phyloP scores from a whole-genome alignment of 257 asterid species.

The Lithospermum erythrorhizon region DNA sequence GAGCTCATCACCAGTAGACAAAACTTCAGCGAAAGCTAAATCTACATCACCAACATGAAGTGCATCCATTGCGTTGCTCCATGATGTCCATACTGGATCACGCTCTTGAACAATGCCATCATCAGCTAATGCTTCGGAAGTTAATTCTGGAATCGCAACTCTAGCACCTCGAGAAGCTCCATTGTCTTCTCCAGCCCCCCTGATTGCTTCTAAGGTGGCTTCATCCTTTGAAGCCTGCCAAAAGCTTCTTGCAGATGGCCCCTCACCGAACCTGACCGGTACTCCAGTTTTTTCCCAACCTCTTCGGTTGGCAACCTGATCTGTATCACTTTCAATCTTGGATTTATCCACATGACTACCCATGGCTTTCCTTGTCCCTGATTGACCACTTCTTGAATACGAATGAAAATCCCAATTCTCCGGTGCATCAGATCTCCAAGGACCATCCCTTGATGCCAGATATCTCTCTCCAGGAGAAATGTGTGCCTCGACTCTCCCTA shows the following conservation, averaged over 20 bases:
- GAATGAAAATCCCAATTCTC: constrained; percentile 58
- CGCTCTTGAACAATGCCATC: constrained; percentile 62
- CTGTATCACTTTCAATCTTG: constrained; percentile 50
- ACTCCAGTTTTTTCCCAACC: constrained; percentile 78
- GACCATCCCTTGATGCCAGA: constrained; percentile 45
- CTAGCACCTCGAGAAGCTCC: constrained; percentile 61
- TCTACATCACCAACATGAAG: constrained; percentile 73
- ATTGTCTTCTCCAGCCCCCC: constrained; percentile 92
- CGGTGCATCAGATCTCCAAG: constrained; percentile 67
- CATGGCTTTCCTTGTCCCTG: constrained; percentile 51
- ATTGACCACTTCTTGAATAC: constrained; percentile 56
- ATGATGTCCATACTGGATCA: constrained; percentile 72
- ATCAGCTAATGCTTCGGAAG: constrained; percentile 65
- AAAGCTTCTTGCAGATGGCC: constrained; percentile 98
- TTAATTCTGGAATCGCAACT: constrained; percentile 77
- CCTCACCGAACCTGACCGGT: constrained; percentile 88
- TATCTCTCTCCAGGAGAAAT: constrained; percentile 59
- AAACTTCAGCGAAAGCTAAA: constrained; percentile 78
- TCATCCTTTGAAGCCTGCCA: constrained; percentile 99
- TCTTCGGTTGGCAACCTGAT: constrained; percentile 54
- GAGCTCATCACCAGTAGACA: constrained; percentile 74
- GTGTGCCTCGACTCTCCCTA: constrained; percentile 63
- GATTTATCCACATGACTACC: constrained; percentile 37
- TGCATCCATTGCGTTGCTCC: constrained; percentile 97
- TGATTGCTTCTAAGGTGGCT: constrained; percentile 92